phyloP scores from a whole-genome alignment of 768 basidiomycete species.

The Tylopilus rubrobrunneus region DNA sequence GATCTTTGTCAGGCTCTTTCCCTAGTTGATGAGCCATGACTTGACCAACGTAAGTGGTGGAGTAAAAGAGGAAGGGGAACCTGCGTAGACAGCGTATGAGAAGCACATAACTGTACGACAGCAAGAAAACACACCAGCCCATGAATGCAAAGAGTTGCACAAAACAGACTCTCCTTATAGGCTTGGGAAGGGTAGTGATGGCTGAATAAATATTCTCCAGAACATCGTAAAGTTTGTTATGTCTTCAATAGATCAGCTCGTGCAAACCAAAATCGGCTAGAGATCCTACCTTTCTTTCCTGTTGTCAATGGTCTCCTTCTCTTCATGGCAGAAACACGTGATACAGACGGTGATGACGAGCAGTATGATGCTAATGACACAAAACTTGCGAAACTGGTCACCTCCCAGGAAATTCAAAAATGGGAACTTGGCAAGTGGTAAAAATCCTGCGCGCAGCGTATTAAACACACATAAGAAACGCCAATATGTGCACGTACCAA shows the following conservation, averaged over 20 bases:
- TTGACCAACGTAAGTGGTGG: constrained; percentile 92
- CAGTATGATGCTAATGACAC: constrained; percentile 76
- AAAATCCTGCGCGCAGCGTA: constrained; percentile 53
- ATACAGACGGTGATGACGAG: constrained; percentile 80
- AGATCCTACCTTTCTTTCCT: constrained; percentile 39
- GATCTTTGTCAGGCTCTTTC: constrained; percentile 72
- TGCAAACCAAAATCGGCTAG: constrained; percentile 1
- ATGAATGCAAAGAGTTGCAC: constrained; percentile 96
- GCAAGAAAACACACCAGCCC: constrained; percentile 66
- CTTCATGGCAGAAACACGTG: constrained; percentile 84
- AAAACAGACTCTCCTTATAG: constrained; percentile 84
- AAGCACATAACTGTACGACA: background rate
- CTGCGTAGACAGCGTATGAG: constrained; percentile 32
- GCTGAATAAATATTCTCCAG: constrained; percentile 74
- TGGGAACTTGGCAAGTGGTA: constrained; percentile 80
- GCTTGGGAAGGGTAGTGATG: constrained; percentile 70
- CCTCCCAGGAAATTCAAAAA: constrained; percentile 80
- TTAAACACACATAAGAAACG: constrained; percentile 7
- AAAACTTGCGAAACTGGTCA: constrained; percentile 94
- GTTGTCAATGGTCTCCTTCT: constrained; percentile 57
- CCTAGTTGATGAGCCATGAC: constrained; percentile 81
- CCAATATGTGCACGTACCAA: constrained; percentile 49
- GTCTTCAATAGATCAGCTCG: constrained; percentile 11
- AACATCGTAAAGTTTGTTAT: constrained; percentile 66
- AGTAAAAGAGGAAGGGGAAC: constrained; percentile 95